These are phyloP conservation scores for Auriscalpium microsporum DNA, from an alignment of 768 basidiomycete genomes.

Conservation along the genomic window DNA sequence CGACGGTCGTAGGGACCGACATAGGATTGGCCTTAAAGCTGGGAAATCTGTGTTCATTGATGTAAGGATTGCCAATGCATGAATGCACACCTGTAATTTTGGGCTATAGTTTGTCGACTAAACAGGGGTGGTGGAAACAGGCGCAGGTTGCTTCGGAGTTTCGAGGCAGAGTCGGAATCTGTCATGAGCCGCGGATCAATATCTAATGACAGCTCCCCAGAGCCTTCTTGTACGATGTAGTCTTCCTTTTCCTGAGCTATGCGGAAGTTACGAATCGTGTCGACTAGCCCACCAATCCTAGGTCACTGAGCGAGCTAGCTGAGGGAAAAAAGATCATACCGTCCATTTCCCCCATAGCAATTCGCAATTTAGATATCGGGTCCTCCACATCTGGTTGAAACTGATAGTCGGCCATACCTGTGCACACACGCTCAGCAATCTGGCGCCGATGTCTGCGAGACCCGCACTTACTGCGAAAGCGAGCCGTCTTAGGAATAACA, in stretches of 20 bases:
- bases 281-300: conserved; percentile 39
- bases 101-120: conserved; percentile 70
- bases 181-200: conserved; percentile 41
- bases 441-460: no score
- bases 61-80: not conserved
- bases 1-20: conserved; percentile 56
- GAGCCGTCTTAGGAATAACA: conserved; percentile 67
- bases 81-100: conserved; percentile 63
- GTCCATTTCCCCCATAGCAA: conserved; percentile 73
- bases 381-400: conserved; percentile 71
- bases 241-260: conserved; percentile 66
- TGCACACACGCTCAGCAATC: not conserved
- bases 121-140: conserved; percentile 88
- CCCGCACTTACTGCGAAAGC: conserved; percentile 72
- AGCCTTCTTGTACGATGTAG: conserved; percentile 33
- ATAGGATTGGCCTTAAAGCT: conserved; percentile 77
- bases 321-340: conserved; percentile 38
- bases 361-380: conserved; percentile 57
- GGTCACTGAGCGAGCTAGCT: not conserved
- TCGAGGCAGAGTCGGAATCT: conserved; percentile 7
- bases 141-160: conserved; percentile 50
- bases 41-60: not conserved
- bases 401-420: conserved; percentile 93
- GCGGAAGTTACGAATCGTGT: conserved; percentile 59
- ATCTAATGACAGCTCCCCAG: conserved; percentile 27